Evolutionary conservation across 2,329 filamentous ascomycete species (phyloP), one percentile per base, ranked within the genome.

Genomic region (Fusarium nanum): DNA sequence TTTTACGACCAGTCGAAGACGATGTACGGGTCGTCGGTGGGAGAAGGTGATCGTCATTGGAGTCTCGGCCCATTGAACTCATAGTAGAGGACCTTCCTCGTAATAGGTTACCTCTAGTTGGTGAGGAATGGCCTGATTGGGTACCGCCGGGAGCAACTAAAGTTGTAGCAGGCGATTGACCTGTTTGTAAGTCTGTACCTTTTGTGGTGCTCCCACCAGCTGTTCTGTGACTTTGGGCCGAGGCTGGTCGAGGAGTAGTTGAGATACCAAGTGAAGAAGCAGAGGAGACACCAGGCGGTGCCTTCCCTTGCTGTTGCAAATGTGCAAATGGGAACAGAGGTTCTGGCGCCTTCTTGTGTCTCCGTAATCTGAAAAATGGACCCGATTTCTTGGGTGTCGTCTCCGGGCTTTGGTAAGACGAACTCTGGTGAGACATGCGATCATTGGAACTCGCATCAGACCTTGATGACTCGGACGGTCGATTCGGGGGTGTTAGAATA

Each of bases 1-100:
- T 98, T 80, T 94, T 96, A 57, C 96, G 88, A 7, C 94, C 94
- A n/a, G 91, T 95, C 1, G 93, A 97, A 2, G 91, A 93, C 2
- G 94, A 97, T 8, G 89, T 94, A 54, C 94, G 87, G n/a, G 89
- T 80, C 25, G 88, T 87, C 6, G 90, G 89, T 5, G 91, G 89
- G 9, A 88, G 84, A 7, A 92, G 86, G 56, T 90, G 88, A 34
- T 91, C 88, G 66, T 93, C 92, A 56, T 90, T 89, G 1, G 91
- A 93, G 56, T 88, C 86, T 68, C 91, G 89, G 20, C 91, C 89
- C 45, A 95, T 80, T 2, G 95, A 98, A 75, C 92, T 94, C 83
- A 97, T 87, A 1, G 96, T 98, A 7, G 94, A 97, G 20, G 96
- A 97, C 70, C 96, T 88, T 55, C 91, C 92, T 72, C 94, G 87